Conservation (phyloP, 2,329 filamentous ascomycete genomes). For the Exophiala spinifera region DNA sequence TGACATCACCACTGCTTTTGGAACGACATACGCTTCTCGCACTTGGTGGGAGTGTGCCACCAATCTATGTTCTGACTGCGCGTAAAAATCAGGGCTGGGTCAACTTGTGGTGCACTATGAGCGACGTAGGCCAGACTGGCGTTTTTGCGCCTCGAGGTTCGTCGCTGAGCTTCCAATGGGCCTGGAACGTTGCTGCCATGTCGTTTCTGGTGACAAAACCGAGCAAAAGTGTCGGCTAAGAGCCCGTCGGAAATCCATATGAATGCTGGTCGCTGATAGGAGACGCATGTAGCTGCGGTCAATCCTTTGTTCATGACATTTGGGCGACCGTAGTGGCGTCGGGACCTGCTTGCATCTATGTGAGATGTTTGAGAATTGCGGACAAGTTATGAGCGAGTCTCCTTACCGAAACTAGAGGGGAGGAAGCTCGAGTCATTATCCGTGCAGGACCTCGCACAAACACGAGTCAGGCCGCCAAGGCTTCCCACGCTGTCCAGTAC, state of each 20-base stretch:
- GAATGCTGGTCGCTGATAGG: conserved; percentile 11
- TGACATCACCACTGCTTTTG: background rate
- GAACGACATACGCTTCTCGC: background rate
- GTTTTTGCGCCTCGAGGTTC: conserved; percentile 56
- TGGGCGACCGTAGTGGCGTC: conserved; percentile 3
- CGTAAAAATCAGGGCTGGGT: conserved; percentile 43
- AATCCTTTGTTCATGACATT: conserved; percentile 28
- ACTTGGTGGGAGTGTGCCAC: conserved; percentile 20
- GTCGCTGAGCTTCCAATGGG: conserved; percentile 59
- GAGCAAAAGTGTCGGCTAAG: conserved; percentile 48
- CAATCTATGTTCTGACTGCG: conserved; percentile 20
- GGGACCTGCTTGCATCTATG: background rate
- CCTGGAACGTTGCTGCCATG: conserved; percentile 61
- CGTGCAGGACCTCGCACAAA: background rate
- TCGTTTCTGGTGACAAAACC: conserved; percentile 47
- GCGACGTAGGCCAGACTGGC: conserved; percentile 44
- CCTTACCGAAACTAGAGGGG: background rate
- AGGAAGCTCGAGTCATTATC: background rate
- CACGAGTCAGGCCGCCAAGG: background rate
- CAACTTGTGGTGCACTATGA: conserved; percentile 32
- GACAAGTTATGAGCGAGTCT: background rate
- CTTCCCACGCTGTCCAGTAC: background rate
- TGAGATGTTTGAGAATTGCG: background rate
- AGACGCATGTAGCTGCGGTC: conserved; percentile 21
- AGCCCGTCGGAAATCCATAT: conserved; percentile 48